Evolutionary conservation across 768 basidiomycete species (phyloP), one percentile per base, ranked within the genome.

Genomic region (Leucocoprinus sp.): DNA sequence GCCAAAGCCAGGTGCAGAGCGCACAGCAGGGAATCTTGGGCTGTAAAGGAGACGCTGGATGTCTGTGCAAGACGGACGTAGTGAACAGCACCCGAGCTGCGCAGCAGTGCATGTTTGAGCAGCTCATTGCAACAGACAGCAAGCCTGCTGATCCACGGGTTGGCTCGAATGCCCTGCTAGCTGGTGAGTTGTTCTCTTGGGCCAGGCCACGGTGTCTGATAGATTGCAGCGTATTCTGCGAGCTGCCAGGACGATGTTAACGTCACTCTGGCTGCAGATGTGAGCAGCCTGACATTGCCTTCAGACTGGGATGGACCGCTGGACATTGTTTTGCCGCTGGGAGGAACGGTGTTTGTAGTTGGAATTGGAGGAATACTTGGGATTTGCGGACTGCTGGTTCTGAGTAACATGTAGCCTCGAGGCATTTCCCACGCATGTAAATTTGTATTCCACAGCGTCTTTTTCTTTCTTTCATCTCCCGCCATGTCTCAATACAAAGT

Each of bases 51-150:
- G 63, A 76, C 50, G 60, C 72, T 26, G 49, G 51, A 15, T 87
- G 84, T 57, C 67, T 84, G 19, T 88, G 85, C 66, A 54, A 48
- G 14, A 48, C 61, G 11, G 55, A 49, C 6, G 72, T 72, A 2
- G 67, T 76, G 24, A 46, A 58, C 1, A 52, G 63, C 1, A 60
- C 88, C 45, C 61, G 67, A 1, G 40, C 54, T 26, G 84, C 84
- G 62, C 73, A 88, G 59, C 76, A 80, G 54, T 88, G 84, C 67
- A 73, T 82, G 70, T 79, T 82, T 56, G 58, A 61, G 33, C 63
- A 64, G 46, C 62, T 85, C 21, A 71, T 89, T 51, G 54, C 55
- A 7, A 61, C 62, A 27, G 80, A 80, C 56, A 56, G 66, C 45
- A 66, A 58, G 18, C 61, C 67, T 46, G 68, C 72, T 8, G 76